Evolutionary conservation across 768 basidiomycete species (phyloP).

Genomic region (Tricholoma matsutake): DNA sequence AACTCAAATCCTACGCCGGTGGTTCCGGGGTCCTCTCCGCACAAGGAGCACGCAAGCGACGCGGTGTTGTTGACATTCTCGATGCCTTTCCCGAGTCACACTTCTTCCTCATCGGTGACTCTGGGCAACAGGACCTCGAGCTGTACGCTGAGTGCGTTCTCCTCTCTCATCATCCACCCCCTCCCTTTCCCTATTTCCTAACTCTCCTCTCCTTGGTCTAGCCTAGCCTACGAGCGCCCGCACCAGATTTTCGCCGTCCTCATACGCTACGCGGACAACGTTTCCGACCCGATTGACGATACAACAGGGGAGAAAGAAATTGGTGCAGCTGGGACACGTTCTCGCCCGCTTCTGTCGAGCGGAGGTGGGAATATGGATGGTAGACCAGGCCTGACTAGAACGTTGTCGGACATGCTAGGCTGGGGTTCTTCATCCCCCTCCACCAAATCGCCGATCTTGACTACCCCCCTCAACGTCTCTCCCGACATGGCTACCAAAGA

Average conservation of each 20-base stretch:
- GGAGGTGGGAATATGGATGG: slow-evolving; percentile 1
- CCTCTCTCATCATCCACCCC: neutral
- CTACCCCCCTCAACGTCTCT: neutral
- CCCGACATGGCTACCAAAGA: neutral
- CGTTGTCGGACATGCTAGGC: neutral
- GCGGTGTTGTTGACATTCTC: slow-evolving; percentile 77
- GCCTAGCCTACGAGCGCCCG: slow-evolving; percentile 66
- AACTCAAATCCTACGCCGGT: slow-evolving; percentile 82
- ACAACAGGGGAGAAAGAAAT: slow-evolving; percentile 54
- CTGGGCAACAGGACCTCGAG: slow-evolving; percentile 94
- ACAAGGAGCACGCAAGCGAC: slow-evolving; percentile 79
- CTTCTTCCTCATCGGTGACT: slow-evolving; percentile 89
- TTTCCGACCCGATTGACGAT: slow-evolving; percentile 48
- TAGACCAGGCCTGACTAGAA: neutral
- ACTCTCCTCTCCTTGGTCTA: slow-evolving; percentile 10
- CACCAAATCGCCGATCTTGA: neutral
- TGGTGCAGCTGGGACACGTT: slow-evolving; percentile 24
- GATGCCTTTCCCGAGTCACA: slow-evolving; percentile 67
- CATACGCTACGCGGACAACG: slow-evolving; percentile 69
- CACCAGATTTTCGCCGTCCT: slow-evolving; percentile 75
- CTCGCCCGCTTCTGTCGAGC: slow-evolving; percentile 2
- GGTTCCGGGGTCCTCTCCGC: slow-evolving; percentile 79
- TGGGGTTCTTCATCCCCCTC: neutral
- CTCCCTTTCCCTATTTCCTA: too few relatives aligned
- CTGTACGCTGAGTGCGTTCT: slow-evolving; percentile 64